These are phyloP conservation scores for Colletotrichum chlorophyti DNA, from an alignment of 2,329 filamentous ascomycete species.

Conservation along the genomic window DNA sequence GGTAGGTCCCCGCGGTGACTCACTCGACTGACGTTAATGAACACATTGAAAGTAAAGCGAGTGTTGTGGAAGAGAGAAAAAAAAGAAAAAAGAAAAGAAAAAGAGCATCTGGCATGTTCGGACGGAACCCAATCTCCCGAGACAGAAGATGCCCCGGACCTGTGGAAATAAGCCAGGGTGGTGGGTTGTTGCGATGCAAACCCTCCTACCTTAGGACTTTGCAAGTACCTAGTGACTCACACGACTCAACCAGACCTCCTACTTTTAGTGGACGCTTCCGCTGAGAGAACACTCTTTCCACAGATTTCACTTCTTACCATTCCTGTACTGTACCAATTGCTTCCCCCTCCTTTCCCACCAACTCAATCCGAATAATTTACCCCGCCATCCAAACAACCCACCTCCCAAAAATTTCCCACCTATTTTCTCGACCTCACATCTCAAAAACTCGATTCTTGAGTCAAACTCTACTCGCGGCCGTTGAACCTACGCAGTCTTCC, in stretches of 20 bases:
- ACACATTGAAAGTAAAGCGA: too few relatives aligned
- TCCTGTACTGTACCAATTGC: not conserved
- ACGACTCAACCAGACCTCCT: conserved; percentile 5
- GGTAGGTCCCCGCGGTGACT: too few relatives aligned
- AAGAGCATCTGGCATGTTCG: not conserved
- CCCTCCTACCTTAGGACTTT: too few relatives aligned
- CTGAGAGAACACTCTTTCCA: conserved; percentile 3
- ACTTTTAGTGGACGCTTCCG: not conserved
- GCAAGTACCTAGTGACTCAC: conserved; percentile 25
- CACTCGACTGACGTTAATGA: too few relatives aligned
- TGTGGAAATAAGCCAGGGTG: too few relatives aligned
- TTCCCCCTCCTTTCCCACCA: conserved; percentile 12
- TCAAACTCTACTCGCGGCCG: too few relatives aligned
- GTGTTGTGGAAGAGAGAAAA: not conserved
- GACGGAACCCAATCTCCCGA: not conserved
- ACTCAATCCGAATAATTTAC: conserved; percentile 27
- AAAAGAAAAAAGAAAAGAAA: not conserved
- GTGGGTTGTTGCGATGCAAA: too few relatives aligned
- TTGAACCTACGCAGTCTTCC: too few relatives aligned
- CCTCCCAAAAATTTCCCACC: conserved; percentile 25
- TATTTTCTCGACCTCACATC: not conserved
- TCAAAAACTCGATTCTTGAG: not conserved
- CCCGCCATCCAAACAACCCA: conserved; percentile 30
- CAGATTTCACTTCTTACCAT: not conserved
- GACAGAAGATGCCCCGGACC: not conserved